Evolutionary conservation across 2,329 filamentous ascomycete genomes (phyloP).

Genomic region (Colletotrichum sojae): DNA sequence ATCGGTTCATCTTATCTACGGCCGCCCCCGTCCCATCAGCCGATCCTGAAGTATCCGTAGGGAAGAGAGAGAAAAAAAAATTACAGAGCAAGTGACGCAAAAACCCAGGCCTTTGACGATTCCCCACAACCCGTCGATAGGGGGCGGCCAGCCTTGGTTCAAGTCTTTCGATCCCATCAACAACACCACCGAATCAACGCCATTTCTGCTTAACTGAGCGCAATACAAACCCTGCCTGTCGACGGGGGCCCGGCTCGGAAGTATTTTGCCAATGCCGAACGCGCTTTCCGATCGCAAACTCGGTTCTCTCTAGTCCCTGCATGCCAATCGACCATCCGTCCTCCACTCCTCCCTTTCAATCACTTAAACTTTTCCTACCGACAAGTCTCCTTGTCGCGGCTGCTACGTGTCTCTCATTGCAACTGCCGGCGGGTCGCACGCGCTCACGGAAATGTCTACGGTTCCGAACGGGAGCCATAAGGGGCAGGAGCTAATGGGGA

Average conservation of each 20-base stretch:
- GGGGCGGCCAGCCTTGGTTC: not conserved
- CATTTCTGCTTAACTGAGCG: slow-evolving; percentile 37
- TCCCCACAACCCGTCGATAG: slow-evolving; percentile 24
- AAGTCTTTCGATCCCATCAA: slow-evolving; percentile 4
- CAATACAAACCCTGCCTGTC: no score
- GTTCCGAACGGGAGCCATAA: slow-evolving; percentile 9
- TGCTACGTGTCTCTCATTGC: not conserved
- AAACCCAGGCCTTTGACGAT: not conserved
- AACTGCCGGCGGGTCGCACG: not conserved
- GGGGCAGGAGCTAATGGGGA: slow-evolving; percentile 4
- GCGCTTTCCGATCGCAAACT: slow-evolving; percentile 13
- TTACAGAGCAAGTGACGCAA: not conserved
- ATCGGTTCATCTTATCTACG: slow-evolving; percentile 26
- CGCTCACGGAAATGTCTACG: slow-evolving; percentile 19
- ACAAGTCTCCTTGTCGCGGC: slow-evolving; percentile 3
- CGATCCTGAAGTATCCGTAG: not conserved
- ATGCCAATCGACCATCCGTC: slow-evolving; percentile 24
- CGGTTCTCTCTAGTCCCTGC: slow-evolving; percentile 12
- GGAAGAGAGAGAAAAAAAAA: not conserved
- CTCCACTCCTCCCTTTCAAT: slow-evolving; percentile 8
- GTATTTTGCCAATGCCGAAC: slow-evolving; percentile 28
- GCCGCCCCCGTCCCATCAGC: slow-evolving; percentile 12
- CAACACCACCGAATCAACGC: slow-evolving; percentile 4
- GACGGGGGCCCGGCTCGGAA: slow-evolving; percentile 10
- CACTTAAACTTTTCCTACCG: slow-evolving; percentile 6